A percentile compares a stretch with the other conserved stretches of the same genome.
phyloP scores from a whole-genome alignment of 805 yeast genomes.

The Metschnikowia vanudenii region DNA sequence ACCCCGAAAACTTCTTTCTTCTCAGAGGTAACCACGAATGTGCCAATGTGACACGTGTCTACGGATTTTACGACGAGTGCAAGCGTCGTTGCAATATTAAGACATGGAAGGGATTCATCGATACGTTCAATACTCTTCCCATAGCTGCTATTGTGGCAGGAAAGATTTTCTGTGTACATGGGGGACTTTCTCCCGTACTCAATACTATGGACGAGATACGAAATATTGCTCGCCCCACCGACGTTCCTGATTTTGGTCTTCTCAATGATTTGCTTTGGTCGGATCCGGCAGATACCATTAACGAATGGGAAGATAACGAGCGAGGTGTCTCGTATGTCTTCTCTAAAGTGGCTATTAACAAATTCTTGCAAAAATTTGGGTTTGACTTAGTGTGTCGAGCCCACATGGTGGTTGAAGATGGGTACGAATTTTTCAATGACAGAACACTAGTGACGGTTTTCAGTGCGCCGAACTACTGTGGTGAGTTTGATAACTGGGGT shows the following conservation, averaged over 20 bases:
- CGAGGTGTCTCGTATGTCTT: conserved; percentile 82
- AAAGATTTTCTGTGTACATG: conserved; percentile 89
- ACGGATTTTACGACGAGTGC: conserved; percentile 98
- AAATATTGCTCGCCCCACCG: conserved; percentile 76
- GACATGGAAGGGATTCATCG: conserved; percentile 91
- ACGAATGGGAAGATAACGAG: conserved; percentile 88
- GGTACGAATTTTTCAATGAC: conserved; percentile 74
- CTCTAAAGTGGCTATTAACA: conserved; percentile 75
- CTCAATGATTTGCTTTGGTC: conserved; percentile 79
- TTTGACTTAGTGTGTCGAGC: conserved; percentile 83
- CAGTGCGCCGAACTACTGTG: conserved; percentile 75
- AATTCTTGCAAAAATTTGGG: conserved; percentile 69
- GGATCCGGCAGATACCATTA: conserved; percentile 78
- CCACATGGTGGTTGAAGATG: conserved; percentile 85
- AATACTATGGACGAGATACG: conserved; percentile 73
- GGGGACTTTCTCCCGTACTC: conserved; percentile 76
- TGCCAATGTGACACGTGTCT: conserved; percentile 93
- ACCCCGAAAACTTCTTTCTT: conserved; percentile 92
- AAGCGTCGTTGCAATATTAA: conserved; percentile 89
- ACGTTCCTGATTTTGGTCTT: conserved; percentile 80
- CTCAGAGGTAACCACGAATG: conserved; percentile 96
- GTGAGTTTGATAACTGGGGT: conserved; percentile 93
- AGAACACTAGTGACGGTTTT: conserved; percentile 70
- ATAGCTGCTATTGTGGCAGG: conserved; percentile 95
- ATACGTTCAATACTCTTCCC: conserved; percentile 93